Evolutionary conservation across 139 green algal genomes (phyloP), one percentile per base, ranked within the genome.

Genomic region (Auxenochlorella pyrenoidosa): DNA sequence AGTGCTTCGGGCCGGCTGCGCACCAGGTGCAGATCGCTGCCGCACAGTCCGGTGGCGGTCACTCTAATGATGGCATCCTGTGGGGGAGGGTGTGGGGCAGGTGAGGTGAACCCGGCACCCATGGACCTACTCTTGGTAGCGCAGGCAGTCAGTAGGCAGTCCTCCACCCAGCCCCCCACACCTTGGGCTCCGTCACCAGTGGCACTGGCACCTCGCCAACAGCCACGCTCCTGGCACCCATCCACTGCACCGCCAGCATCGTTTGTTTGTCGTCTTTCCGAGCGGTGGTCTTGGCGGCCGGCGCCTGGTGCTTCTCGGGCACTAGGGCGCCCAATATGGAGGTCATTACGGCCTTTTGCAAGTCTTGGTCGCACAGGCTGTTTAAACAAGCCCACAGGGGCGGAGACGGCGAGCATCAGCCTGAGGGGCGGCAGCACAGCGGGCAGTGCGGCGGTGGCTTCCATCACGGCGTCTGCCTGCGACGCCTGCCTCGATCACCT

Each of bases 21-120:
- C 47, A 58, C 47, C 47, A 97, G 79, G 82, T 97, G 95, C 72
- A 97, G 91, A 79, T 97, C 95, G 18, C 82, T 92, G 34, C 95
- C 95, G 75, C 95, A 97, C 77, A 97, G 95, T 34, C 87, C 90
- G 10, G 91, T 93, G 54, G 86, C 79, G 0, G 93, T 95, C 0
- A 97, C 85, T 0, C 86, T 90, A 0, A 97, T 28, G 18, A 97
- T 82, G 0, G 90, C 93, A 78, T 97, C 94, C 28, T 85, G 59
- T 38, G 26, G 44, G 30, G 75, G 38, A 30, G 24, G 0, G 13
- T 5, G 28, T 18, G 4, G 36, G 0, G 36, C 4, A 12, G 44
- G 21, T 4, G 8, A 68, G 59, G 10, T 8, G 59, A 16, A 68
- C 18, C 21, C 59, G 8, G 59, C 21, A 68, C 6, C 59, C 21